Evolutionary conservation across 2,329 filamentous ascomycete species (phyloP).

Genomic region (Didymella pomorum): DNA sequence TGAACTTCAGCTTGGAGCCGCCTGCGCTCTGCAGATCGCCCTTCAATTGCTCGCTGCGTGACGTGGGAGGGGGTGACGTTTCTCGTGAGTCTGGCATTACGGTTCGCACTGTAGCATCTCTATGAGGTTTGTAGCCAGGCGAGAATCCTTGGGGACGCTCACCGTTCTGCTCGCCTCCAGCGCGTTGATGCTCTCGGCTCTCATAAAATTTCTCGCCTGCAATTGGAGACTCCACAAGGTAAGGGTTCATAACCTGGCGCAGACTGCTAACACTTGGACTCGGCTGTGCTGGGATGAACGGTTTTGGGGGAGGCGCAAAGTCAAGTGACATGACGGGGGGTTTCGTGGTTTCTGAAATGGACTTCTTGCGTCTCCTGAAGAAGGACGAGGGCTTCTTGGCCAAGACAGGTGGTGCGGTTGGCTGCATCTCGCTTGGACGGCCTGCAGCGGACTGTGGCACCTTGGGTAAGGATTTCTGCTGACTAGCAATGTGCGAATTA

Average conservation of each 20-base stretch:
- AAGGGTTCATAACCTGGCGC: slow-evolving; percentile 86
- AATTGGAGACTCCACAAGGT: slow-evolving; percentile 59
- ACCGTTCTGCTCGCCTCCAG: slow-evolving; percentile 38
- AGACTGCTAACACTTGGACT: slow-evolving; percentile 76
- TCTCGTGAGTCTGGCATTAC: slow-evolving; percentile 60
- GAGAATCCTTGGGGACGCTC: slow-evolving; percentile 70
- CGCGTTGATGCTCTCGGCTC: slow-evolving; percentile 38
- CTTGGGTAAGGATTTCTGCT: slow-evolving; percentile 55
- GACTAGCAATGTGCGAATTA: slow-evolving; percentile 56
- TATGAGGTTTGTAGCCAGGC: slow-evolving; percentile 76
- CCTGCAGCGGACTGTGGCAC: slow-evolving; percentile 38
- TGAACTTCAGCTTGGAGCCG: slow-evolving; percentile 53
- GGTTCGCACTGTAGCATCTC: slow-evolving; percentile 74
- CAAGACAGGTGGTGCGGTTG: slow-evolving; percentile 54
- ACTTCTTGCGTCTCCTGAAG: slow-evolving; percentile 93
- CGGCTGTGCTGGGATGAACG: slow-evolving; percentile 43
- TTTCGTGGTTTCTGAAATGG: slow-evolving; percentile 71
- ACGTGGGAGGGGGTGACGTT: slow-evolving; percentile 31
- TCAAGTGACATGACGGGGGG: slow-evolving; percentile 65
- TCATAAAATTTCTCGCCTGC: slow-evolving; percentile 37
- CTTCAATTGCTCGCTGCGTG: slow-evolving; percentile 41
- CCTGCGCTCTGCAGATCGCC: slow-evolving; percentile 32
- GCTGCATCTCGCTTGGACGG: slow-evolving; percentile 34
- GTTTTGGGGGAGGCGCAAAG: slow-evolving; percentile 44
- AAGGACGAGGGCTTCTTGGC: slow-evolving; percentile 95